Percentiles rank a stretch among this genome's conserved stretches.
These are phyloP conservation scores for Purshia tridentata DNA, from an alignment of 306 rosid species.

Conservation along the genomic window DNA sequence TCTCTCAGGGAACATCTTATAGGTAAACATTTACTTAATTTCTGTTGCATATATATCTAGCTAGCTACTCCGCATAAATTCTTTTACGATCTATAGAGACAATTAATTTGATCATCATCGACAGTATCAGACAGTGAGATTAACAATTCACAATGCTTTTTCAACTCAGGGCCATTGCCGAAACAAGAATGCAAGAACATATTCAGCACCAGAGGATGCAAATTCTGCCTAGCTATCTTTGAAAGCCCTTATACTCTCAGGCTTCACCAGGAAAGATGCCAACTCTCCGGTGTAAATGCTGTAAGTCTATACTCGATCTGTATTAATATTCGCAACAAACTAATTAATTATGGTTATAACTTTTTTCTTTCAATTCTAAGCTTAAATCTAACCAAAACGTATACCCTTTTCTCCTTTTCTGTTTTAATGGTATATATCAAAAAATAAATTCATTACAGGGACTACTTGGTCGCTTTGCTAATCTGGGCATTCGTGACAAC, in stretches of 20 bases:
- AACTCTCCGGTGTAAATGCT: constrained; percentile 43
- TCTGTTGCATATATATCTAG: no score
- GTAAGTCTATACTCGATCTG: constrained; percentile 25
- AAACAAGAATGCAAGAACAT: constrained; percentile 82
- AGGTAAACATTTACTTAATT: constrained; percentile 38
- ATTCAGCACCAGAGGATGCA: constrained; percentile 79
- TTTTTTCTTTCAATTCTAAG: neutral
- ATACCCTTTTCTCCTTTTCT: no score
- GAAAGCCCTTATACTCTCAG: constrained; percentile 71
- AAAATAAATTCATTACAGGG: constrained; percentile 37
- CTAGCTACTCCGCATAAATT: no score
- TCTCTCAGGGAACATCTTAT: constrained; percentile 92
- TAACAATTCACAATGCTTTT: neutral
- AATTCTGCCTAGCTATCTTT: constrained; percentile 74
- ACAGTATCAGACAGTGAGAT: neutral
- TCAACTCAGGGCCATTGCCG: constrained; percentile 70
- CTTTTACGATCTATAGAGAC: no score
- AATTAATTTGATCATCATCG: no score
- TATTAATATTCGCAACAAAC: neutral
- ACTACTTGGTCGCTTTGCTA: constrained; percentile 58
- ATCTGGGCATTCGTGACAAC: constrained; percentile 71
- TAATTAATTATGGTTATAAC: neutral
- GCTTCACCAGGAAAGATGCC: constrained; percentile 83
- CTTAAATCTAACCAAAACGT: no score
- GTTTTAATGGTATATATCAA: no score